phyloP scores from a whole-genome alignment of 164 flowering plant species.

The Vitis cinerea region DNA sequence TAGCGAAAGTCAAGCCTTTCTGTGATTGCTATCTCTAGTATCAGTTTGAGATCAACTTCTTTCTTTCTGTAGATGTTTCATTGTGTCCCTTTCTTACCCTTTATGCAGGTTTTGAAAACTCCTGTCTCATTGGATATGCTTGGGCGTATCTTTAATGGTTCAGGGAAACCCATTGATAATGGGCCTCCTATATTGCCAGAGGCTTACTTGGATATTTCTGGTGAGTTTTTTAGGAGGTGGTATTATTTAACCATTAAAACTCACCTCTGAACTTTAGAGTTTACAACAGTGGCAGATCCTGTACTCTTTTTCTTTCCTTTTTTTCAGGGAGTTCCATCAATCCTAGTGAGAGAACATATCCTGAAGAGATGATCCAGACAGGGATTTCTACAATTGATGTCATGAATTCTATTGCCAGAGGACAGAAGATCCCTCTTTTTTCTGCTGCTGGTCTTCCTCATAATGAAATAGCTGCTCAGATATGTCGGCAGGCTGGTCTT shows the following conservation, averaged over 20 bases:
- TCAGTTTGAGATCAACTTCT: no score
- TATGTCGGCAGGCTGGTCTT: slow-evolving; percentile 97
- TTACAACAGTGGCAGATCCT: not conserved
- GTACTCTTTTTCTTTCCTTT: slow-evolving; percentile 4
- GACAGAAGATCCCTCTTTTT: slow-evolving; percentile 97
- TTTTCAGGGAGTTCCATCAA: slow-evolving; percentile 92
- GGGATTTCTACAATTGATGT: slow-evolving; percentile 99
- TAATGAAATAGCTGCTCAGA: slow-evolving; percentile 98
- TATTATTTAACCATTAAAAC: not conserved
- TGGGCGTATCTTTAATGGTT: slow-evolving; percentile 98
- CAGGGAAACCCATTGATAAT: slow-evolving; percentile 98
- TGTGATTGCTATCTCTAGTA: no score
- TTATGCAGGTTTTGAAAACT: slow-evolving; percentile 84
- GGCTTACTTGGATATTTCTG: slow-evolving; percentile 98
- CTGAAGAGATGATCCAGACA: slow-evolving; percentile 99
- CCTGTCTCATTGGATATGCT: slow-evolving; percentile 98
- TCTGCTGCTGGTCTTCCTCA: slow-evolving; percentile 99
- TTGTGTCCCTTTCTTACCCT: not conserved
- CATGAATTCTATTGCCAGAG: slow-evolving; percentile 98
- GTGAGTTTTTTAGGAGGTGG: slow-evolving; percentile 28
- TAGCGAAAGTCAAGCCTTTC: no score
- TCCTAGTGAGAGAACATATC: slow-evolving; percentile 98
- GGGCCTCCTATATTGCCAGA: slow-evolving; percentile 98
- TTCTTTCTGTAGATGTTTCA: not conserved
- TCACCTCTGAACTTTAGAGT: not conserved